phyloP scores from a whole-genome alignment of 306 rosid genomes.

The Sicyos edulis region DNA sequence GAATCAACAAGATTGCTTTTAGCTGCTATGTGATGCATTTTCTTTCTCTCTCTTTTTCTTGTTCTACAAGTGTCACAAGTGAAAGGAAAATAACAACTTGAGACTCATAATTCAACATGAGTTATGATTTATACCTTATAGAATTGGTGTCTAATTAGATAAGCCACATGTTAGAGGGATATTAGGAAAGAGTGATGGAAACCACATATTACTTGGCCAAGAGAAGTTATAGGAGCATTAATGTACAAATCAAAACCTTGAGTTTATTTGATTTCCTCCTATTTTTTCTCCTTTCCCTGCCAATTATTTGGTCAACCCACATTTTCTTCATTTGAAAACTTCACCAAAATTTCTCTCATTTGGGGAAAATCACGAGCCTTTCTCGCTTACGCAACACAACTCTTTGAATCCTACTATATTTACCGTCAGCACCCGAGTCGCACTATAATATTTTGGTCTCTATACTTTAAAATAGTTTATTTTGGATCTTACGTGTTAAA shows the following conservation, averaged over 20 bases:
- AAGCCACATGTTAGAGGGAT: slow-evolving; percentile 36
- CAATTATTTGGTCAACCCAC: slow-evolving; percentile 13
- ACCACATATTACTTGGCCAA: slow-evolving; percentile 4
- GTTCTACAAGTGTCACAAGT: slow-evolving; percentile 16
- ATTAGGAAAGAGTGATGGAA: slow-evolving; percentile 6
- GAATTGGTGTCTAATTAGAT: slow-evolving; percentile 31
- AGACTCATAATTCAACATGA: not conserved
- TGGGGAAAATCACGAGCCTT: not conserved
- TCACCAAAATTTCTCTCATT: slow-evolving; percentile 6
- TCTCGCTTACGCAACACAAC: not conserved
- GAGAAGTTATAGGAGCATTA: slow-evolving; percentile 7
- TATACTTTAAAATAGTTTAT: too few relatives aligned
- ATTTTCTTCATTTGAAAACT: not conserved
- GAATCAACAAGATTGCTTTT: slow-evolving; percentile 53
- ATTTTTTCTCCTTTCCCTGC: slow-evolving; percentile 11
- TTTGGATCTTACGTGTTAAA: too few relatives aligned
- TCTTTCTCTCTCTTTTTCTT: slow-evolving; percentile 4
- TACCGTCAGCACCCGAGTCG: not conserved
- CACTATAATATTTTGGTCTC: too few relatives aligned
- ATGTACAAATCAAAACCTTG: not conserved
- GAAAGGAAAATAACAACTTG: not conserved
- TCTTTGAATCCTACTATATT: not conserved
- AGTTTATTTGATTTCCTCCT: slow-evolving; percentile 6
- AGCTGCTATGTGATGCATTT: slow-evolving; percentile 52
- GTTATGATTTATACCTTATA: slow-evolving; percentile 29